phyloP scores from a whole-genome alignment of 345 rosid species.

The Gossypioides kirkii region DNA sequence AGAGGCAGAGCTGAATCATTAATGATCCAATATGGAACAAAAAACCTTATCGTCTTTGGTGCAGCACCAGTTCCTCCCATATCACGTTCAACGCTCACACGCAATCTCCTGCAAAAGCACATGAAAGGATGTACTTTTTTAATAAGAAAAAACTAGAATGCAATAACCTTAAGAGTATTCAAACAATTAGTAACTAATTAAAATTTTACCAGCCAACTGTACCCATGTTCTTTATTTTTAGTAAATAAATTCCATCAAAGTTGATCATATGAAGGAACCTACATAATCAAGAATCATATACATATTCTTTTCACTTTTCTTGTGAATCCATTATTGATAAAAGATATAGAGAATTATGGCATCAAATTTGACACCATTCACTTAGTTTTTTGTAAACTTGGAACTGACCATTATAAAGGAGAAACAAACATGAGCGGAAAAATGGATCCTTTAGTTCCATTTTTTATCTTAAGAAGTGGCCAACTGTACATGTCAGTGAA shows the following conservation, averaged over 20 bases:
- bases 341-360: background rate
- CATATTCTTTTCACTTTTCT: background rate
- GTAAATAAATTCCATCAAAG: background rate
- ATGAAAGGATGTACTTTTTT: background rate
- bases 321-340: background rate
- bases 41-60: constrained; percentile 77
- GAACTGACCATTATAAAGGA: background rate
- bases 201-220: background rate
- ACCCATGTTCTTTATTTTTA: background rate
- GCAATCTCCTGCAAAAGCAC: constrained; percentile 66
- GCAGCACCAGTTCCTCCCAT: constrained; percentile 83
- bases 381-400: background rate
- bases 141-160: background rate
- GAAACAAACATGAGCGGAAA: background rate
- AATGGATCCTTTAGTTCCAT: background rate
- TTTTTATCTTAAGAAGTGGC: background rate
- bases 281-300: background rate
- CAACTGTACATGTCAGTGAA: background rate
- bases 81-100: constrained; percentile 89
- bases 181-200: background rate
- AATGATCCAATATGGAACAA: constrained; percentile 93
- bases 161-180: background rate
- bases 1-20: constrained; percentile 75
- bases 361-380: background rate
- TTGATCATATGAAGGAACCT: background rate